Conservation (phyloP, 805 yeast species). For the Wickerhamomyces canadensis region DNA sequence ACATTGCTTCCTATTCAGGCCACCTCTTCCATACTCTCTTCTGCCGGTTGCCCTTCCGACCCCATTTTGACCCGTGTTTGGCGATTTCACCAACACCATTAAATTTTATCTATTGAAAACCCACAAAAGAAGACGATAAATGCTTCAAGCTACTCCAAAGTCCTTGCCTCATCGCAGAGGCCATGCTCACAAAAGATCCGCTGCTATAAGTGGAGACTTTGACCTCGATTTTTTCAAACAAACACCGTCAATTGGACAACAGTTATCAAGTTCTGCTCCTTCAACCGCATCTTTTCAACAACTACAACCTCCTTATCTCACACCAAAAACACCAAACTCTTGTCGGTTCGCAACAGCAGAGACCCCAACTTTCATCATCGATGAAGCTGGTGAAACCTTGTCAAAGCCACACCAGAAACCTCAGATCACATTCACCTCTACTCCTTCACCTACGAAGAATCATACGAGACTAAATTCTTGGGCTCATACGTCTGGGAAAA, state of each 20-base stretch:
- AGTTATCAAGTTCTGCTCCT: conserved; percentile 4
- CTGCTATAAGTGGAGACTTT: conserved; percentile 85
- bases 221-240: conserved; percentile 33
- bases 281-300: not conserved
- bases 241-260: conserved; percentile 16
- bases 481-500: conserved; percentile 29
- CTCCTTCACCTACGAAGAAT: conserved; percentile 21
- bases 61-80: too few species aligned
- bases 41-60: too few species aligned
- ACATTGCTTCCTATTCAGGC: too few species aligned
- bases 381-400: too few species aligned
- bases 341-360: not conserved
- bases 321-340: not conserved
- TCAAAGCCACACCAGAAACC: too few species aligned
- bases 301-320: conserved; percentile 1
- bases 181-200: conserved; percentile 81
- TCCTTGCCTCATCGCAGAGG: conserved; percentile 36
- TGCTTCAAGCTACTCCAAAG: conserved; percentile 17
- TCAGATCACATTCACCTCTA: conserved; percentile 4
- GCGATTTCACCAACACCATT: too few species aligned
- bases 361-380: conserved; percentile 12
- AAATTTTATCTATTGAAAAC: too few species aligned
- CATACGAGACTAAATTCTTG: conserved; percentile 34
- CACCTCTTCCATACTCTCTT: too few species aligned
- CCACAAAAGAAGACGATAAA: too few species aligned